Conservation (phyloP, 306 rosid genomes). For the Castanea sativa region DNA sequence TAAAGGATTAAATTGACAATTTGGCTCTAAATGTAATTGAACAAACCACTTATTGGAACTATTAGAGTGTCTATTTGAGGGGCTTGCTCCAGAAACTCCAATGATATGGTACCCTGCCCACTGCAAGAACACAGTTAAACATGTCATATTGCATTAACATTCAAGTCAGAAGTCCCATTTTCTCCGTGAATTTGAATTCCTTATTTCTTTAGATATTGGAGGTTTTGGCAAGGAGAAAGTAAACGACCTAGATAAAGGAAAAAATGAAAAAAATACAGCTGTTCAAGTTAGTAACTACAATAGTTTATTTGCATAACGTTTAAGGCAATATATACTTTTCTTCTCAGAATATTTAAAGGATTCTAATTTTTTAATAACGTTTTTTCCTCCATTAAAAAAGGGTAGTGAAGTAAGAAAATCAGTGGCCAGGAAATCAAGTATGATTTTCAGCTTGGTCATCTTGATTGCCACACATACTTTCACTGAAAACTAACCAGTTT, state of each 20-base stretch:
- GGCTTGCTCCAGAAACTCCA: slow-evolving; percentile 82
- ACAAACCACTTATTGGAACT: slow-evolving; percentile 89
- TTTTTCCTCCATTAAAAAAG: not conserved
- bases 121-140: slow-evolving; percentile 50
- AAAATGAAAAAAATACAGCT: not conserved
- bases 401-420: not conserved
- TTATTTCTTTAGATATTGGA: not conserved
- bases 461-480: not conserved
- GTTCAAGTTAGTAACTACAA: not conserved
- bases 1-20: not conserved
- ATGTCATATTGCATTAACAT: slow-evolving; percentile 19
- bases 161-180: slow-evolving; percentile 10
- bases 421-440: slow-evolving; percentile 10
- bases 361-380: not conserved
- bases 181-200: slow-evolving; percentile 8
- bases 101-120: slow-evolving; percentile 87
- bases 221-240: not conserved
- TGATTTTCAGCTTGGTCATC: not conserved
- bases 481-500: not conserved
- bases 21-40: slow-evolving; percentile 4
- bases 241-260: not conserved
- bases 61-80: slow-evolving; percentile 69
- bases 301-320: not conserved
- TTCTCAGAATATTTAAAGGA: not conserved
- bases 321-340: not conserved